These are phyloP conservation scores for Huntiella savannae DNA, from an alignment of 2,329 filamentous ascomycete genomes.

Conservation along the genomic window DNA sequence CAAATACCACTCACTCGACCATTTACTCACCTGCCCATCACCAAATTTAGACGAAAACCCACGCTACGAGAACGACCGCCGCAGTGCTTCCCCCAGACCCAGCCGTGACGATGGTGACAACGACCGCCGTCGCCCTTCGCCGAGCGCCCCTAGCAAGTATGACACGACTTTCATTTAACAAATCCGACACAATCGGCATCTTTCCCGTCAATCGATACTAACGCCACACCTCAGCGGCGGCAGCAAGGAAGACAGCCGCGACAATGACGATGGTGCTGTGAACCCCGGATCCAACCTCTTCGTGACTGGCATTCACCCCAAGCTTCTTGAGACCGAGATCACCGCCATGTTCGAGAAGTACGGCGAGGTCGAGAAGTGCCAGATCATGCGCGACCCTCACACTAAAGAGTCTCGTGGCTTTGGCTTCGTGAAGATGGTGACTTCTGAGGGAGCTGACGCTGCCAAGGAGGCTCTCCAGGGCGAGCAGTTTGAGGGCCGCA, in stretches of 20 bases:
- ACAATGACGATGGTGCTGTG: conserved; percentile 52
- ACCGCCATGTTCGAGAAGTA: conserved; percentile 96
- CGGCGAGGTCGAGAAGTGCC: conserved; percentile 95
- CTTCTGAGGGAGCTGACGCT: conserved; percentile 83
- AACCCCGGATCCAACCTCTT: conserved; percentile 98
- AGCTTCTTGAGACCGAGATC: conserved; percentile 74
- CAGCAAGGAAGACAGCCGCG: conserved; percentile 33
- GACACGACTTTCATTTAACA: conserved; percentile 25
- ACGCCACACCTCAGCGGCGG: conserved; percentile 19
- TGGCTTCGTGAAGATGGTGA: conserved; percentile 98
- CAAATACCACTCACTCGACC: no score
- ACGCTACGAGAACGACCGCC: conserved; percentile 47
- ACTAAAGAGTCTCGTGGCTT: conserved; percentile 97
- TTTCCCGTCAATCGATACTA: neutral
- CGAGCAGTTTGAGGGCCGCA: conserved; percentile 86
- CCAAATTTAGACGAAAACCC: conserved; percentile 35
- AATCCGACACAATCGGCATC: neutral
- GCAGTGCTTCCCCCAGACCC: conserved; percentile 45
- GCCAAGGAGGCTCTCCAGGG: conserved; percentile 92
- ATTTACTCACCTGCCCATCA: neutral
- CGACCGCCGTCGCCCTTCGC: conserved; percentile 35
- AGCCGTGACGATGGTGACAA: conserved; percentile 41
- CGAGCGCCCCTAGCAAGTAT: conserved; percentile 36
- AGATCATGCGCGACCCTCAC: conserved; percentile 98
- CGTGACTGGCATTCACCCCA: conserved; percentile 92